Evolutionary conservation across 805 yeast species (phyloP).

Genomic region (Wickerhamomyces silvicola): DNA sequence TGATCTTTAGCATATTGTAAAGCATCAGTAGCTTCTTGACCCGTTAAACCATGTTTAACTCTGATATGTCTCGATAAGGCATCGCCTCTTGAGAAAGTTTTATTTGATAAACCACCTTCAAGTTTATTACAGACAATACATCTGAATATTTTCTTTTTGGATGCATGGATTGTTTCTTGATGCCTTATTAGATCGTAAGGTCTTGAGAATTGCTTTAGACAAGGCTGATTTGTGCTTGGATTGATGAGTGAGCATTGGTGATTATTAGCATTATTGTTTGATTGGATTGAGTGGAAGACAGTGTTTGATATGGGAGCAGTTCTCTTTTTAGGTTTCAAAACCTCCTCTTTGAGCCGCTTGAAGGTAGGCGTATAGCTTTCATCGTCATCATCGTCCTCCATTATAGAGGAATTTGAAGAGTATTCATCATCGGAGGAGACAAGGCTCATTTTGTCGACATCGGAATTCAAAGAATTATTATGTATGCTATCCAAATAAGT

Average conservation of each 20-base stretch:
- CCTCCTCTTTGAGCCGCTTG: too few relatives aligned
- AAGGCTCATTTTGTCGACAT: constrained; percentile 37
- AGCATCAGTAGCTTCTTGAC: constrained; percentile 61
- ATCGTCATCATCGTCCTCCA: constrained; percentile 21
- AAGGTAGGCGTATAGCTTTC: constrained; percentile 7
- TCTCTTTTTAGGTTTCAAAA: constrained; percentile 1
- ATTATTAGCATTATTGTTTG: background rate
- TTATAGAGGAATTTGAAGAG: constrained; percentile 25
- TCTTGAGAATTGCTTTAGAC: constrained; percentile 80
- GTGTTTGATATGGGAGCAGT: constrained; percentile 1
- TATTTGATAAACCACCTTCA: constrained; percentile 35
- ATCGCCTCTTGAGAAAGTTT: constrained; percentile 90
- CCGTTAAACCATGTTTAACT: constrained; percentile 75
- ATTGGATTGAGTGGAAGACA: too few relatives aligned
- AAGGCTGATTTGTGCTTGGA: constrained; percentile 55
- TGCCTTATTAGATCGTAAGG: constrained; percentile 93
- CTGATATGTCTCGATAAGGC: constrained; percentile 91
- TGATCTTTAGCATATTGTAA: constrained; percentile 72
- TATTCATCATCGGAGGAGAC: constrained; percentile 33
- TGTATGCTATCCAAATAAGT: constrained; percentile 8
- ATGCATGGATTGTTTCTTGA: constrained; percentile 93
- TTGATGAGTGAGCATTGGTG: constrained; percentile 54
- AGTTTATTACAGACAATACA: constrained; percentile 71
- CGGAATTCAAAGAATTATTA: constrained; percentile 19
- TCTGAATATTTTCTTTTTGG: constrained; percentile 75